A percentile compares a stretch with the other conserved stretches of the same genome.
phyloP scores from a whole-genome alignment of 2,329 filamentous ascomycete species.

The Penicillium sclerotiorum region DNA sequence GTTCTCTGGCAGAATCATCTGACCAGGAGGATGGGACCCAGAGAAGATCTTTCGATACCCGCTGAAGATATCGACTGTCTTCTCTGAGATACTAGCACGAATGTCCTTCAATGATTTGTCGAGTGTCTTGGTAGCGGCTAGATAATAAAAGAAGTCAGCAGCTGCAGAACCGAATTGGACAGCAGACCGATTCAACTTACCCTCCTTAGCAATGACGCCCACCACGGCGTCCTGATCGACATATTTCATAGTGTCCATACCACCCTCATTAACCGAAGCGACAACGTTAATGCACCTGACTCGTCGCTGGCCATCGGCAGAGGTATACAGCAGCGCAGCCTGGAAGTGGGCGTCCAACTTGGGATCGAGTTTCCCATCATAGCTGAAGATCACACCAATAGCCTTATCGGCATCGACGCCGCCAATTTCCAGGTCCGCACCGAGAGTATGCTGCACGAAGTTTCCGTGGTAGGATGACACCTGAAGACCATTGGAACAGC shows the following conservation, averaged over 20 bases:
- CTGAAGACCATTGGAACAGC: slow-evolving; percentile 94
- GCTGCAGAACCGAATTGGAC: background rate
- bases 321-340: slow-evolving; percentile 90
- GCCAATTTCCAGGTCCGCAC: slow-evolving; percentile 91
- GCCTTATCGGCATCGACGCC: slow-evolving; percentile 92
- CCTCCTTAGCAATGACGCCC: slow-evolving; percentile 85
- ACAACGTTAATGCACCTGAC: slow-evolving; percentile 94
- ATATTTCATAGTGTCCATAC: slow-evolving; percentile 83
- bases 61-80: slow-evolving; percentile 88
- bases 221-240: slow-evolving; percentile 95
- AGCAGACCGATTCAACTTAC: slow-evolving; percentile 30
- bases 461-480: slow-evolving; percentile 94
- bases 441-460: slow-evolving; percentile 93
- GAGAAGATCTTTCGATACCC: slow-evolving; percentile 92
- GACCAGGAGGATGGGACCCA: slow-evolving; percentile 81
- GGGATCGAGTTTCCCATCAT: slow-evolving; percentile 95
- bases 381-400: slow-evolving; percentile 85
- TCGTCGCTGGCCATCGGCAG: slow-evolving; percentile 81
- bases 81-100: slow-evolving; percentile 79
- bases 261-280: slow-evolving; percentile 83
- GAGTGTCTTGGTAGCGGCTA: slow-evolving; percentile 79
- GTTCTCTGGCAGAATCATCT: slow-evolving; percentile 92
- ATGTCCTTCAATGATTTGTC: slow-evolving; percentile 81
- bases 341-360: slow-evolving; percentile 98
- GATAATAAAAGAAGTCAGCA: slow-evolving; percentile 5